A percentile compares a stretch with the other conserved stretches of the same genome.
Evolutionary conservation across 768 basidiomycete species (phyloP).

Genomic region (Mycena floridula): DNA sequence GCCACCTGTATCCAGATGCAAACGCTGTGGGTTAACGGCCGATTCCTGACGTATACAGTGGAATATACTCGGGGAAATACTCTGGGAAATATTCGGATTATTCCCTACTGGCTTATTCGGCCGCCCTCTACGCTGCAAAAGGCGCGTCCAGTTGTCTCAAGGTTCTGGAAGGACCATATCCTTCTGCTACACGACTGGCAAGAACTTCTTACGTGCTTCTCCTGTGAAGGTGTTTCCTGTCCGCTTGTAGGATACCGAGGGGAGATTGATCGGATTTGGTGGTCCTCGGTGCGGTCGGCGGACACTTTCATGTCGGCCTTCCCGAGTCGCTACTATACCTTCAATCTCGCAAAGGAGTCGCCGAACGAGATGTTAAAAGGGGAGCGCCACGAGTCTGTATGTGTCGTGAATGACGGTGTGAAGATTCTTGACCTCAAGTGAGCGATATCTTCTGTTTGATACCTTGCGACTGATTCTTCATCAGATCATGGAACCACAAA

Average conservation of each 20-base stretch:
- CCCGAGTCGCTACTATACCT: neutral
- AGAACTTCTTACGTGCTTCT: neutral
- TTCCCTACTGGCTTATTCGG: no score
- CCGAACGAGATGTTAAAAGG: neutral
- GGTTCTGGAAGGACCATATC: neutral
- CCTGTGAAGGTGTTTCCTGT: neutral
- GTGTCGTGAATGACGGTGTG: neutral
- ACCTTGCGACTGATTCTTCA: neutral
- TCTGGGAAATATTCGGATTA: no score
- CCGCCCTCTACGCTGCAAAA: no score
- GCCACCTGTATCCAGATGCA: slow-evolving; percentile 24
- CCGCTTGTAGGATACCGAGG: neutral
- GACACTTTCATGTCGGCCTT: neutral
- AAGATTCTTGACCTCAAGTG: neutral
- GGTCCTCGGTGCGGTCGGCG: neutral
- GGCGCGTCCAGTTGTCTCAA: neutral
- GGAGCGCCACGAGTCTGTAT: no score
- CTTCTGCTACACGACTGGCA: neutral
- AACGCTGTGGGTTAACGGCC: slow-evolving; percentile 21
- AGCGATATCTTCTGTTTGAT: no score
- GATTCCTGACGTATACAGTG: slow-evolving; percentile 17
- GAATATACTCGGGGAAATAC: no score
- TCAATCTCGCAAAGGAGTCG: neutral
- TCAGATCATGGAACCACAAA: neutral
- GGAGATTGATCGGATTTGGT: neutral